Base-by-base conservation (phyloP, 2,329 filamentous ascomycete genomes). In the Hypoxylon sp. region DNA sequence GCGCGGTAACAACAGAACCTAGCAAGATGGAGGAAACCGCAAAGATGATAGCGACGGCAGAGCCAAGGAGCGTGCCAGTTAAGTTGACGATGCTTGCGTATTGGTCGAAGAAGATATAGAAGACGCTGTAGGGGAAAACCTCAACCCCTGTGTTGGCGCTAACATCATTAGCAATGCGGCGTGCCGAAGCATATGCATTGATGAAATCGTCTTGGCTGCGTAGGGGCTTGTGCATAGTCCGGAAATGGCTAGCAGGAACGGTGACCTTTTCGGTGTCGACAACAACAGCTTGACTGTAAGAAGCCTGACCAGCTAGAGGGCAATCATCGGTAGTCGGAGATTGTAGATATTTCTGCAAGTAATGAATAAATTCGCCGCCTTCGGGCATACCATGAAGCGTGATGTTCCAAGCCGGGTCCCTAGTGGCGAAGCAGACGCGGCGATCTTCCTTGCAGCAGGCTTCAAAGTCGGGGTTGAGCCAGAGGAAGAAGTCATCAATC, bases 51-150 rank as follows among this genome's bases (percentile, higher is more conserved):
- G 87, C 93, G 13, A 98, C 84, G 0, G 94, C 95, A 2, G 93
- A 91, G 43, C 91, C 91, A 30, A 99, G 87, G 0, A 99, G 87
- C 0, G 91, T 89, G 0, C 87, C 91, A 0, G 95, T 94, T 3
- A 98, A 85, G 10, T 87, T 85, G 19, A 97, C 89, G 67, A 99
- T 98, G 63, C 88, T 88, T 5, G 93, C 87, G 77, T 99, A 99
- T 78, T 98, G 96, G 78, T 99, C 96, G 78, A 99, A 99, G 87
- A 98, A 99, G 78, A 99, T 94, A 83, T 99, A 99, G 79, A 97
- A 97, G 67, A 98, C 91, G 73, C 93, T 97, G 82, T 99, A 99
- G 0, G 96, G 93, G 85, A 99, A 99, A 2, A 99, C 90, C 23
- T 96, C 90, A 21, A 93, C 89, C 4, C 90, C 87, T 3, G 94